Base-by-base conservation (phyloP, 495 filamentous ascomycete species). In the Astrothelium macrocarpum region DNA sequence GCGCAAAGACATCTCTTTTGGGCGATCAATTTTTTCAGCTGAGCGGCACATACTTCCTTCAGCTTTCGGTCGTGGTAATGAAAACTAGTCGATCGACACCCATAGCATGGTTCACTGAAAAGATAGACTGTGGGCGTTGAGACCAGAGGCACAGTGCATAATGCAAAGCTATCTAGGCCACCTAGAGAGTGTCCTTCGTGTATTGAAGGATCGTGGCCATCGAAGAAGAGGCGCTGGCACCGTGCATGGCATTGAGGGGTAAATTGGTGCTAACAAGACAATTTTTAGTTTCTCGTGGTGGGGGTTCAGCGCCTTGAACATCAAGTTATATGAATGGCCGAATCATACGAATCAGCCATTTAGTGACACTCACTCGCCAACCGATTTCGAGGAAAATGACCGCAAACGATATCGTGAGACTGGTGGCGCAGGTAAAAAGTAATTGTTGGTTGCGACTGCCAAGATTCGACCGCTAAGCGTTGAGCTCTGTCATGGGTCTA, bases 261-360 rank as follows among this genome's bases (percentile, higher is more conserved):
- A 56, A 56, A 56, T 56, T 56, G 9, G 25, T 28, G 49, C 49
- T 56, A 56, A 20, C 23, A 56, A 20, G 0, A 56, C 25, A 29
- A 16, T 39, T 39, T 14, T 39, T 56, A 29, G 49, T 56, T 25
- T 4, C 9, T 2, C 25, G 29, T 9, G 25, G 49, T 56, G 49
- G 49, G n/a, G 49, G 49, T n/a, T 2, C 5, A 29, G 23, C 49
- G 49, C 49, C 49, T 56, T 56, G 49, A 56, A 56, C 49, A 56
- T 56, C 49, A 56, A 56, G 49, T 56, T 56, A 28, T 26, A 56
- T 56, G 49, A 56, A 56, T n/a, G 23, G 29, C 25, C 49, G 49
- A 56, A 29, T 9, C 5, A 56, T 29, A 56, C 20, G 12, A 20
- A 56, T 56, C 49, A 29, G 49, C 49, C 49, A 29, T 29, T 29